Evolutionary conservation across 164 flowering plant genomes (phyloP).

Genomic region (Berberis vulgaris): DNA sequence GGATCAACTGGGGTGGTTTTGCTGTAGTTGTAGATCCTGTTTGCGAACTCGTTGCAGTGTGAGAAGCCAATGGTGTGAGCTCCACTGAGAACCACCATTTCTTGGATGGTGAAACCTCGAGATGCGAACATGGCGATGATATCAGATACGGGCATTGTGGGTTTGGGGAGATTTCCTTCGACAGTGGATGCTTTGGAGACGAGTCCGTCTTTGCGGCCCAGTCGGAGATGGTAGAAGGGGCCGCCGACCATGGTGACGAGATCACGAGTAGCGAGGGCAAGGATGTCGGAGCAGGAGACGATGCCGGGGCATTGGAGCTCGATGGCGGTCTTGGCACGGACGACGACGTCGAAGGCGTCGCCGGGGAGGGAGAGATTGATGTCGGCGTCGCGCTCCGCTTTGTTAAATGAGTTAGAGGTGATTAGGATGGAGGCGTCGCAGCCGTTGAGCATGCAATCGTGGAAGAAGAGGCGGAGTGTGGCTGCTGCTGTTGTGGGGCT

Average conservation of each 20-base stretch:
- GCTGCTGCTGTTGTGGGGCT: conserved; percentile 65
- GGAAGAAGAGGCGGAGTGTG: conserved; percentile 53
- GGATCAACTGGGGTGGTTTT: conserved; percentile 28
- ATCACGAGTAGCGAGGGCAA: conserved; percentile 50
- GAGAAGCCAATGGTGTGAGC: conserved; percentile 77
- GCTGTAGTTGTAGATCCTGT: conserved; percentile 36
- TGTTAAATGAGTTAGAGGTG: conserved; percentile 41
- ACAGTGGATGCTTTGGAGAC: conserved; percentile 31
- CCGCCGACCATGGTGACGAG: conserved; percentile 67
- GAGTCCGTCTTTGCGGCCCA: conserved; percentile 58
- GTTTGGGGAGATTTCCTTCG: conserved; percentile 22
- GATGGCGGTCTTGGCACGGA: conserved; percentile 46
- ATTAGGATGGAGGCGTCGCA: conserved; percentile 61
- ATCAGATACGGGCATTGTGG: conserved; percentile 25
- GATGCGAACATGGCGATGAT: conserved; percentile 30
- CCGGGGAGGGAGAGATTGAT: conserved; percentile 70
- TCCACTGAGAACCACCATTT: conserved; percentile 55
- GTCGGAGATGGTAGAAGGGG: conserved; percentile 35
- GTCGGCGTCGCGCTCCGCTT: conserved; percentile 65
- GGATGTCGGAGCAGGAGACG: conserved; percentile 71
- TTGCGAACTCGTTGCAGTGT: conserved; percentile 61
- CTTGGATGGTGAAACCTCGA: conserved; percentile 45
- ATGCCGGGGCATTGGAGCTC: conserved; percentile 63
- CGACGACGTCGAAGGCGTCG: conserved; percentile 58
- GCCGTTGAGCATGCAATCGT: conserved; percentile 54